Evolutionary conservation across 139 green algal species (phyloP), one percentile per base, ranked within the genome.

Genomic region (Haematococcus lacustris): DNA sequence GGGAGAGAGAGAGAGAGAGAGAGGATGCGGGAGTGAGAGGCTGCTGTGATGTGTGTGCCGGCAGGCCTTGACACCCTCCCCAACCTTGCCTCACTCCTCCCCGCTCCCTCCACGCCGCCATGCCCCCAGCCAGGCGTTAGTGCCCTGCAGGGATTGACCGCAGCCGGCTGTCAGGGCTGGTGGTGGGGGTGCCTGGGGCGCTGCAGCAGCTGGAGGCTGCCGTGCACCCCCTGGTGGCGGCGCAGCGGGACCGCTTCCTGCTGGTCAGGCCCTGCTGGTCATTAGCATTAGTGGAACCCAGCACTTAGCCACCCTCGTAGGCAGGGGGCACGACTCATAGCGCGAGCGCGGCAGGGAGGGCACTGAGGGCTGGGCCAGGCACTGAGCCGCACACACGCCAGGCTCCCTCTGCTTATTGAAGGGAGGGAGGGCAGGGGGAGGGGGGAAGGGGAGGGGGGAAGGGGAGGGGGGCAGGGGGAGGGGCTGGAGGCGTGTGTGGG

Each of bases 141-240:
- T 30, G n/a, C 9, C 30, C 33, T 64, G 75, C 68, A 78, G 71
- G 66, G 38, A 38, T 79, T 17, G 65, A 70, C 40, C 51, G 76
- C 3, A 28, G n/a, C 7, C 39, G 39, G 41, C 71, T 79, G 17
- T 28, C 37, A 43, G 25, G 38, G 38, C 47, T 28, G 23, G 64
- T 79, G 3, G 13, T 84, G 25, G 70, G 34, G 13, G 60, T 75
- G 38, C 47, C 71, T 64, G 70, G 37, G 17, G 83, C 82, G 1
- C 86, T 95, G 73, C 73, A 76, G n/a, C 37, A 71, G 66, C 77
- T 97, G 33, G 91, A 97, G 72, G 66, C 37, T 21, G 76, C 91
- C 3, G 88, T 97, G 60, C 91, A 97, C 77, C 90, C 91, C 3
- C 73, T 97, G 13, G 91, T 97, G 47, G 71, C 76, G 0, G 47